These are phyloP conservation scores for Fraxinus greggii DNA, from an alignment of 305 asterid genomes.

Conservation along the genomic window DNA sequence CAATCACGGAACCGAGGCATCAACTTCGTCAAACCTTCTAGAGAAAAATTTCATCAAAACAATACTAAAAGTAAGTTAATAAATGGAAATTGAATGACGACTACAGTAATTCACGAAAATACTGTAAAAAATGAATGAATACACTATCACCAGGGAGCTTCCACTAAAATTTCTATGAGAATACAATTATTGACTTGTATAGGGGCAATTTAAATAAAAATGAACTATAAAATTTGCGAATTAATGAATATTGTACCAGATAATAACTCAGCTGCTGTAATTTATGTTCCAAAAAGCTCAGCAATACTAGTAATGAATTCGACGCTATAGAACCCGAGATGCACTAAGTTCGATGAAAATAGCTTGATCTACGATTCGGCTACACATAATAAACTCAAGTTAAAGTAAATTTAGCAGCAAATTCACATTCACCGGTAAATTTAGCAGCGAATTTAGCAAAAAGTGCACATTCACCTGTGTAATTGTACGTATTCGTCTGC, in stretches of 20 bases:
- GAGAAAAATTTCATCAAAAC: not conserved
- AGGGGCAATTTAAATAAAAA: not conserved
- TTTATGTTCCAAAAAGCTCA: not conserved
- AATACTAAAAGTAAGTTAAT: not conserved
- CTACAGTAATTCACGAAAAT: not conserved
- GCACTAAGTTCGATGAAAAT: not conserved
- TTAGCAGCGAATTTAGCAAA: not conserved
- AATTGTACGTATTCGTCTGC: not conserved
- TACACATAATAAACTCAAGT: not conserved
- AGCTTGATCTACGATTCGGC: not conserved
- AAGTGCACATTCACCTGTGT: not conserved
- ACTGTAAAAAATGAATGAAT: not conserved
- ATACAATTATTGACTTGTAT: not conserved
- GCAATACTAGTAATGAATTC: not conserved
- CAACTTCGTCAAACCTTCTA: not conserved
- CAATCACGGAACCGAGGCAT: not conserved
- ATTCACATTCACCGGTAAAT: not conserved
- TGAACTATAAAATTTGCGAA: not conserved
- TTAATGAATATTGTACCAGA: not conserved
- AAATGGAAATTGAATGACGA: constrained; percentile 1
- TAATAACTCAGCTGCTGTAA: not conserved
- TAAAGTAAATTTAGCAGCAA: not conserved
- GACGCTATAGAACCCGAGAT: not conserved
- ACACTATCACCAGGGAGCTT: not conserved
- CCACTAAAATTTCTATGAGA: not conserved